Evolutionary conservation across 352 stramenopile species (phyloP), one percentile per base, ranked within the genome.

Genomic region (Pythium apleroticum): DNA sequence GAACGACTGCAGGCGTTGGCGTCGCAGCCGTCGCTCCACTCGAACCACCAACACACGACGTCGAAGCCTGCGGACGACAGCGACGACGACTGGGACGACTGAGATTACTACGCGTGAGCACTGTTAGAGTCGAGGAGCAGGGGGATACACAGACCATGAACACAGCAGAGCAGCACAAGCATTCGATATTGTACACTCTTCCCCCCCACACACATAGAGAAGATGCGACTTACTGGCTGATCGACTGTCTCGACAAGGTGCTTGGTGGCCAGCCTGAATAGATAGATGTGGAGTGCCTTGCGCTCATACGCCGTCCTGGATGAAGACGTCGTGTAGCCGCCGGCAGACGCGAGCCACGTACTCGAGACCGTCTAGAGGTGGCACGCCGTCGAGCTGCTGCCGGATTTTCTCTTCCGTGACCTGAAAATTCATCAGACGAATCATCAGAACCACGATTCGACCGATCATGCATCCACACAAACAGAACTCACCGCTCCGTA

Each of bases 51-150:
- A 28, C 59, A 27, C 19, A 41, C 48, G 50, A 46, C 31, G 45
- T 11, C 61, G 57, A 57, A 70, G 54, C 41, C 43, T 28, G 43
- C 37, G 19, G 63, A 78, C 14, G 72, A 93, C 54, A 90, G 83
- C 57, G 86, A 93, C 48, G 82, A 93, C 35, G 86, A 92, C 56
- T 95, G 86, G 86, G 86, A 94, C 57, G 84, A 95, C 62, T 95
- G n/a, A 65, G 86, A 46, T 11, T 46, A n/a, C n/a, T n/a, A n/a
- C n/a, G 37, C 19, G 37, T 35, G n/a, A 63, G n/a, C 17, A 59
- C 15, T 24, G 24, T 41, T 22, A 52, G 55, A 52, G 41, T 33
- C 31, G 35, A 35, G 30, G n/a, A n/a, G n/a, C n/a, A 60, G 7
- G 14, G 48, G 28, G 28, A 14, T 5, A 37, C n/a, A 11, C 20